phyloP scores from a whole-genome alignment of 352 stramenopile species.

The Elongisporangium anandrum region DNA sequence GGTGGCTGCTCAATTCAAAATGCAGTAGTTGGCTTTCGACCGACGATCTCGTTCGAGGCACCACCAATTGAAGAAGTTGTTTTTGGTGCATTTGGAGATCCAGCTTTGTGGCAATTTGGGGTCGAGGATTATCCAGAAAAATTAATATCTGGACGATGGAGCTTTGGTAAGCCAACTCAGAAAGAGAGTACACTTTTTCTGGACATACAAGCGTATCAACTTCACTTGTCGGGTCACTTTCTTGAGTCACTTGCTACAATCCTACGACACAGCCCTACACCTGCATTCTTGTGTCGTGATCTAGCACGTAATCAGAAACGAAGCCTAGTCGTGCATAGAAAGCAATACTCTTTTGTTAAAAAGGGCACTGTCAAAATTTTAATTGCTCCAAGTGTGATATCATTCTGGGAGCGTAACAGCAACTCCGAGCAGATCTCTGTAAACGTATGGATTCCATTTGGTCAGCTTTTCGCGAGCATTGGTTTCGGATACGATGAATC shows the following conservation, averaged over 20 bases:
- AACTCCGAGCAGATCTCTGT: slow-evolving; percentile 7
- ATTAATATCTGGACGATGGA: slow-evolving; percentile 56
- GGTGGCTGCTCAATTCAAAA: slow-evolving; percentile 61
- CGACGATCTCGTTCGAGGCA: neutral
- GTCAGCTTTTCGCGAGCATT: slow-evolving; percentile 61
- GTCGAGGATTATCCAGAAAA: slow-evolving; percentile 74
- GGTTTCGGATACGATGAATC: slow-evolving; percentile 26
- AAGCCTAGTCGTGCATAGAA: slow-evolving; percentile 1
- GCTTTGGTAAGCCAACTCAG: slow-evolving; percentile 12
- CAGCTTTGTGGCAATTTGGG: slow-evolving; percentile 61
- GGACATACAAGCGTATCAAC: slow-evolving; percentile 67
- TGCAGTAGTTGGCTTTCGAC: slow-evolving; percentile 42
- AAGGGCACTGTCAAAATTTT: slow-evolving; percentile 53
- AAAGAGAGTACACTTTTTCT: slow-evolving; percentile 49
- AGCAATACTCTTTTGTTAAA: slow-evolving; percentile 12
- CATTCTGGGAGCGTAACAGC: slow-evolving; percentile 46
- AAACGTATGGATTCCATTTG: slow-evolving; percentile 45
- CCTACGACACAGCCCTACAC: neutral
- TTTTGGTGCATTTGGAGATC: slow-evolving; percentile 60
- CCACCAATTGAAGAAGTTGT: slow-evolving; percentile 50
- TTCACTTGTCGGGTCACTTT: slow-evolving; percentile 56
- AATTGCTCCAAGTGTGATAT: slow-evolving; percentile 55
- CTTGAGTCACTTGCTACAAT: slow-evolving; percentile 31
- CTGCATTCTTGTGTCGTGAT: neutral
- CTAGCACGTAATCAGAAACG: neutral